Evolutionary conservation across 1,139 yeast genomes (phyloP).

Genomic region (Lodderomyces metapsilosis): DNA sequence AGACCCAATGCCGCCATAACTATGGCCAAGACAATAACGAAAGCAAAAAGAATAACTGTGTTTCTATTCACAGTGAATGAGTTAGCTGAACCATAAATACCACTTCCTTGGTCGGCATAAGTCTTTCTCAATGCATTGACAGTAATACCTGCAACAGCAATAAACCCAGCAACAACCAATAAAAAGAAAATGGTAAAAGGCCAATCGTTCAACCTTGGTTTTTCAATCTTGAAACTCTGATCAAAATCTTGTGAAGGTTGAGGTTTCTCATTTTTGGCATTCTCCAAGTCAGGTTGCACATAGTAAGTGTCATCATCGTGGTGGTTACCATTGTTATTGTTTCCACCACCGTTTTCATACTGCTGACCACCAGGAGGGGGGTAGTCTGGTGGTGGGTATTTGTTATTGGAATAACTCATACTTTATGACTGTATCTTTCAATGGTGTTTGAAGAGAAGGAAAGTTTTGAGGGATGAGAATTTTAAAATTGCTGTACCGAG

Average conservation of each 20-base stretch:
- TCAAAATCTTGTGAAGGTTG: conserved; percentile 47
- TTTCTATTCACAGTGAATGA: conserved; percentile 69
- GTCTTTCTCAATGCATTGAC: conserved; percentile 61
- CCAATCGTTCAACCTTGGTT: conserved; percentile 71
- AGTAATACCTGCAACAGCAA: conserved; percentile 69
- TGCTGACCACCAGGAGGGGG: neutral
- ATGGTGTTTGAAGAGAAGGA: neutral
- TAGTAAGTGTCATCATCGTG: conserved; percentile 9
- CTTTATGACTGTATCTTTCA: neutral
- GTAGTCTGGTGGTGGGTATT: neutral
- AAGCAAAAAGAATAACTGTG: conserved; percentile 68
- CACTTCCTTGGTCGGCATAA: conserved; percentile 57
- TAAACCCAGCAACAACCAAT: conserved; percentile 63
- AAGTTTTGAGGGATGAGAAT: neutral
- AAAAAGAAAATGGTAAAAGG: conserved; percentile 66
- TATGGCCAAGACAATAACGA: conserved; percentile 61
- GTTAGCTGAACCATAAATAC: conserved; percentile 56
- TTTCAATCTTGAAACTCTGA: conserved; percentile 62
- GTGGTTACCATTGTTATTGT: neutral
- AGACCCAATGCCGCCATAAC: conserved; percentile 59
- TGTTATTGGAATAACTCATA: conserved; percentile 1
- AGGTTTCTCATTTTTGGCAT: conserved; percentile 31
- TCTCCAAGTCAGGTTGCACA: conserved; percentile 26
- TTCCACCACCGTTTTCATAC: neutral
- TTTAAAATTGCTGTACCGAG: conserved; percentile 1